Percentiles rank a stretch among this genome's conserved stretches.
These are phyloP conservation scores for Colletotrichum kahawae DNA, from an alignment of 2,329 filamentous ascomycete genomes.

Conservation along the genomic window DNA sequence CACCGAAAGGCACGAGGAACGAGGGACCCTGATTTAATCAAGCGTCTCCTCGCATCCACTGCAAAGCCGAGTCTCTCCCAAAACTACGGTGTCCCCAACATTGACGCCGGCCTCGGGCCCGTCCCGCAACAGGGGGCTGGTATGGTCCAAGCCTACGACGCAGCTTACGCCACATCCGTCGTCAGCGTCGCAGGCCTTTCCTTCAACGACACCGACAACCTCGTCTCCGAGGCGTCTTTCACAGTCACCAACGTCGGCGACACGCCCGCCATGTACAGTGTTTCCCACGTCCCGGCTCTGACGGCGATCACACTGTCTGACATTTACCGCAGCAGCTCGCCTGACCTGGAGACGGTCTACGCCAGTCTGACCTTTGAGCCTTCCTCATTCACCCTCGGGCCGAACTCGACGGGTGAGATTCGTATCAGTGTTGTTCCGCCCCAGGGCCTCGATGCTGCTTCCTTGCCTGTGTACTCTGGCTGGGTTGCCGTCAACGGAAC, in stretches of 20 bases:
- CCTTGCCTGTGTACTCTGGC: slow-evolving; percentile 48
- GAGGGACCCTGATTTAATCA: slow-evolving; percentile 51
- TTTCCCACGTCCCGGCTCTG: slow-evolving; percentile 54
- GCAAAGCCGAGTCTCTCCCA: slow-evolving; percentile 46
- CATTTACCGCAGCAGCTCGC: slow-evolving; percentile 53
- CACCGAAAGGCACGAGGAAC: slow-evolving; percentile 39
- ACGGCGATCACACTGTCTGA: slow-evolving; percentile 34
- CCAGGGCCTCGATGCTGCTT: slow-evolving; percentile 29
- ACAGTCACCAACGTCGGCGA: slow-evolving; percentile 58
- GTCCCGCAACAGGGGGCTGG: slow-evolving; percentile 66
- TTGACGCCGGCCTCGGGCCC: slow-evolving; percentile 40
- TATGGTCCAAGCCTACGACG: slow-evolving; percentile 63
- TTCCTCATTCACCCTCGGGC: not conserved
- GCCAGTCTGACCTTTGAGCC: slow-evolving; percentile 24
- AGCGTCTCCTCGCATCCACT: slow-evolving; percentile 55
- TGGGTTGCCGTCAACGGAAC: slow-evolving; percentile 45
- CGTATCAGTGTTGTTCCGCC: slow-evolving; percentile 49
- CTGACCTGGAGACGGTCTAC: slow-evolving; percentile 31
- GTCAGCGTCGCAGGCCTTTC: slow-evolving; percentile 60
- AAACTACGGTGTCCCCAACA: not conserved
- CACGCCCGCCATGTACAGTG: slow-evolving; percentile 52
- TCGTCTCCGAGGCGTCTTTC: slow-evolving; percentile 53
- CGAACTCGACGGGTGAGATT: slow-evolving; percentile 45
- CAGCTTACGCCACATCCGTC: slow-evolving; percentile 57
- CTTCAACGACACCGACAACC: slow-evolving; percentile 68